Conservation (phyloP, 768 basidiomycete genomes). For the Trametes meyenii region DNA sequence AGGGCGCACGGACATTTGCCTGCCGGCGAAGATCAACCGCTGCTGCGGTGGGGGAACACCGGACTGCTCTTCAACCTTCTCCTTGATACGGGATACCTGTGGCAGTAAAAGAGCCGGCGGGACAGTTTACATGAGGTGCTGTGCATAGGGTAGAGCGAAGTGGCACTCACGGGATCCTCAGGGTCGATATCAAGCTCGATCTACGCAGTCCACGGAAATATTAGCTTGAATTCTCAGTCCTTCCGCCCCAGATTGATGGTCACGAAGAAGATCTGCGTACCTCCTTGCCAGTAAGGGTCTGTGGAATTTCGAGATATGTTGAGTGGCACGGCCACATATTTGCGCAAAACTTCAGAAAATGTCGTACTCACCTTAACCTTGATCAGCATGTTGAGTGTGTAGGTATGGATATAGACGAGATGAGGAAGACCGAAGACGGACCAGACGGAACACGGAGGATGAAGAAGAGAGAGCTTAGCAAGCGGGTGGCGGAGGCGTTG, state of each 20-base stretch:
- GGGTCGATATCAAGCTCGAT: slow-evolving; percentile 95
- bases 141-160: not conserved
- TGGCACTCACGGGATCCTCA: slow-evolving; percentile 71
- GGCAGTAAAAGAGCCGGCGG: not conserved
- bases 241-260: not conserved
- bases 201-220: slow-evolving; percentile 37
- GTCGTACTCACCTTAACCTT: slow-evolving; percentile 75
- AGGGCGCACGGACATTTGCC: slow-evolving; percentile 76
- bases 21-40: slow-evolving; percentile 88
- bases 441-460: not conserved
- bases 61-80: slow-evolving; percentile 97
- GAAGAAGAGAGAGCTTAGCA: not conserved
- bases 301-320: slow-evolving; percentile 4
- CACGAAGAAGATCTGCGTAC: slow-evolving; percentile 44
- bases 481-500: slow-evolving; percentile 9
- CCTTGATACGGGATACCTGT: slow-evolving; percentile 93
- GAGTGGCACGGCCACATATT: not conserved
- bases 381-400: slow-evolving; percentile 62
- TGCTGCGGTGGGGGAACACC: slow-evolving; percentile 97
- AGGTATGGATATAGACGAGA: not conserved
- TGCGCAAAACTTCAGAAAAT: too few species aligned
- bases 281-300: slow-evolving; percentile 99
- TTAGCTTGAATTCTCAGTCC: not conserved
- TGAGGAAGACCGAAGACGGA: not conserved
- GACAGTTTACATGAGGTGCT: not conserved